Evolutionary conservation across 2,329 filamentous ascomycete genomes (phyloP), one percentile per base, ranked within the genome.

Genomic region (Neofusicoccum umdonicola): DNA sequence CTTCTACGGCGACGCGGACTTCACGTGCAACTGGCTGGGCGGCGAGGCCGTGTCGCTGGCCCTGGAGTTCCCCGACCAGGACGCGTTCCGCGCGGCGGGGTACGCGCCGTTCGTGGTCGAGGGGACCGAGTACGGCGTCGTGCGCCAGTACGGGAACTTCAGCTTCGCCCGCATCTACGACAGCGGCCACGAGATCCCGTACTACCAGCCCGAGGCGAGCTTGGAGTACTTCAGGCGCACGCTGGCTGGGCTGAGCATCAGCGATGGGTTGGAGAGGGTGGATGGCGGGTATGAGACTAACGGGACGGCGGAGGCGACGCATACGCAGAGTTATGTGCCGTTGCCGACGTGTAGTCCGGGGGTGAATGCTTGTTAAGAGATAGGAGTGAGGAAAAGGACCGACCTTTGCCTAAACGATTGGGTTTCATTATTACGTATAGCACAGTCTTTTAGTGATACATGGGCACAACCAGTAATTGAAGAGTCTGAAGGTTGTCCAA

Each of bases 141-240:
- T 91, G 0, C 84, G 91, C 9, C 90, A 95, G 75, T 91, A 86
- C 69, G 91, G 89, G 4, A 93, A 93, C 65, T 78, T 85, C 56
- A 81, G 77, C 52, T 84, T 85, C 68, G 78, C 78, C 8, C 73
- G 81, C 17, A 77, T 85, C 57, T 85, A 83, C 67, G 80, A 84
- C 64, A 77, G 83, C 0, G 83, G 83, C 0, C 84, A 86, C 66
- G 77, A 83, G 57, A 77, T 84, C 4, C 81, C 83, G 2, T 82
- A 80, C 52, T 76, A 76, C 39, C 75, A 77, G 67, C 72, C 75
- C 6, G 63, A 67, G 39, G 74, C 34, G 17, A 58, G 48, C n/a
- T 41, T 64, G 41, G 62, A 64, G 37, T 42, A 31, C 37, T 64
- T 64, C 52, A 56, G 44, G 37, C 42, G 62, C 31, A 47, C 52